Base-by-base conservation (phyloP, 257 asterid species). In the Nicotiana paniculata region DNA sequence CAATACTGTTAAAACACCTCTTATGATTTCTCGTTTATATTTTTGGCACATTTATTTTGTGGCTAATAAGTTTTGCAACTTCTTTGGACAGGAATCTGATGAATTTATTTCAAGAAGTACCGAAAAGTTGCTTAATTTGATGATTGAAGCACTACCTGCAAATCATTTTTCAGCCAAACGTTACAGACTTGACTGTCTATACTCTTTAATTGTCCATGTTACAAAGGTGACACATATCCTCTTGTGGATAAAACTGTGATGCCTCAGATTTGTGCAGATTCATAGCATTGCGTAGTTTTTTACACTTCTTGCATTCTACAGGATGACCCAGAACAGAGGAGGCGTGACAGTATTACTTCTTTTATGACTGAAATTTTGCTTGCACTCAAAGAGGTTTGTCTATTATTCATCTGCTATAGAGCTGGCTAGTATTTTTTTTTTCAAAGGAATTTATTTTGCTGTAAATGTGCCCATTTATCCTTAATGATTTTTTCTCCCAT, bases 131-230 rank as follows among this genome's bases (percentile, higher is more conserved):
- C 93, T 87, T 67, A 72, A 77, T 85, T 84, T 92, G 90, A 96
- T 96, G 99, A 88, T 94, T 90, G 92, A 92, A 85, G 94, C 86
- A 82, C 90, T 94, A 86, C 98, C 98, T 57, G 89, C 88, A 17
- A 93, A 94, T 85, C 99, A 93, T 90, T 91, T 93, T 86, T 92
- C 98, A 72, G 99, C 99, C 85, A 96, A 93, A 84, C 97, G 93
- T 81, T 89, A 91, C 88, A 91, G 99, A 75, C 97, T 96, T 81
- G 95, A 96, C 85, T 96, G 97, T 85, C 85, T 96, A 77, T 94
- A 92, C 85, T 94, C 86, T 87, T 87, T 96, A 89, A 88, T 96
- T 81, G 82, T 90, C 80, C 94, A 94, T 80, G 91, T 87, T 62
- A 89, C 92, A 12, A 93, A 94, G 98, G 99, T 96, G 86, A 81